Percentiles rank a stretch among this genome's conserved stretches.
These are phyloP conservation scores for Talaromyces ruber DNA, from an alignment of 495 filamentous ascomycete species.

Conservation along the genomic window DNA sequence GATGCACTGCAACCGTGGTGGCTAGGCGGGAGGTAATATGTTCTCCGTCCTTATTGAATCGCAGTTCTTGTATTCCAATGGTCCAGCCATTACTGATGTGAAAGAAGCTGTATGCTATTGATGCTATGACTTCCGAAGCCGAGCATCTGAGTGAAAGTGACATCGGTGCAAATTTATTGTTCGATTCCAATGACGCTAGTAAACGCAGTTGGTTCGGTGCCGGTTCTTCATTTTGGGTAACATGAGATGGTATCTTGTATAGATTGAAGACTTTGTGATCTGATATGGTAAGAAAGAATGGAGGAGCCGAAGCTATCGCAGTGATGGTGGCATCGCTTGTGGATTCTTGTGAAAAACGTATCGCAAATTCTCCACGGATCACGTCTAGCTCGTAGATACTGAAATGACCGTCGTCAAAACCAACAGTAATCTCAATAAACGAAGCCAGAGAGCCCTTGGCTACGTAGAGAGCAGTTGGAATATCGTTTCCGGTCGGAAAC, in stretches of 20 bases:
- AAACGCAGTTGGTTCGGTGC: constrained; percentile 36
- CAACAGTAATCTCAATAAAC: constrained; percentile 52
- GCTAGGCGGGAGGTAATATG: constrained; percentile 49
- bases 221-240: background rate
- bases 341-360: constrained; percentile 44
- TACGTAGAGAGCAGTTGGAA: constrained; percentile 5
- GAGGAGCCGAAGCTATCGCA: constrained; percentile 62
- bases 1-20: constrained; percentile 35
- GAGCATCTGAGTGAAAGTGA: constrained; percentile 67
- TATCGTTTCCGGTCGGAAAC: constrained; percentile 8
- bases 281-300: constrained; percentile 74
- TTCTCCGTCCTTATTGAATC: constrained; percentile 45
- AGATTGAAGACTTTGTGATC: constrained; percentile 62
- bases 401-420: constrained; percentile 72
- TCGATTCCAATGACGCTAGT: constrained; percentile 73
- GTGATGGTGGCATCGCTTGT: constrained; percentile 55
- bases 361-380: constrained; percentile 27
- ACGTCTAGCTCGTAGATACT: constrained; percentile 54
- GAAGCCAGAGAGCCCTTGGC: constrained; percentile 34
- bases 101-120: constrained; percentile 68
- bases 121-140: constrained; percentile 54
- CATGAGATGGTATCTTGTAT: constrained; percentile 47
- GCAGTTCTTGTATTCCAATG: constrained; percentile 81
- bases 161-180: constrained; percentile 70
- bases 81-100: constrained; percentile 66